A percentile compares a stretch with the other conserved stretches of the same genome.
These are phyloP conservation scores for Lachnellula subtilissima DNA, from an alignment of 2,329 filamentous ascomycete genomes.

Conservation along the genomic window DNA sequence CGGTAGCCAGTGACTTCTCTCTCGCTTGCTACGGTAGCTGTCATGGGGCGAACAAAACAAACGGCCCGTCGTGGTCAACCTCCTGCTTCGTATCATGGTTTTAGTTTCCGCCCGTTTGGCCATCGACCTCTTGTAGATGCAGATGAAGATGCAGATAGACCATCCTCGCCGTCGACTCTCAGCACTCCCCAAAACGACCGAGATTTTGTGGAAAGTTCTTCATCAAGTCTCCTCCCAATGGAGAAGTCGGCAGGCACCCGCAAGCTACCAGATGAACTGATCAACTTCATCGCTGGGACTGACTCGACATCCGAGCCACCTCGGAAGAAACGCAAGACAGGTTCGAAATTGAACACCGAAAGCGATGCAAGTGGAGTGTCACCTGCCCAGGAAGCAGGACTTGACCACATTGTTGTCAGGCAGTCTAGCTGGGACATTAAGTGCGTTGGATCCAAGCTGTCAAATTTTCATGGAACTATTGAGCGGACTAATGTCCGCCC, in stretches of 20 bases:
- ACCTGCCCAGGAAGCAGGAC: neutral
- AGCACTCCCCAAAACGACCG: constrained; percentile 1
- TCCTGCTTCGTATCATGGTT: neutral
- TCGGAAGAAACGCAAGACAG: constrained; percentile 22
- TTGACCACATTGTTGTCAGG: constrained; percentile 26
- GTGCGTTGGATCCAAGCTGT: constrained; percentile 17
- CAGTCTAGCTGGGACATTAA: constrained; percentile 21
- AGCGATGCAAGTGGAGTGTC: neutral
- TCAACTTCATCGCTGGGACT: constrained; percentile 15
- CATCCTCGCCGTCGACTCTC: constrained; percentile 1
- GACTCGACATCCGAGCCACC: constrained; percentile 14
- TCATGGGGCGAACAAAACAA: neutral
- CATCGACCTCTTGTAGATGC: neutral
- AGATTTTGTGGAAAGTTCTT: constrained; percentile 7
- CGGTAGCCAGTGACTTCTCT: neutral
- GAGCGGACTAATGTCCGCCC: constrained; percentile 14
- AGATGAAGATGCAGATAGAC: neutral
- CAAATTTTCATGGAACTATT: constrained; percentile 13
- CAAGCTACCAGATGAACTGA: constrained; percentile 17
- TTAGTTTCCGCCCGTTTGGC: neutral
- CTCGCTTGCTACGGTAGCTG: neutral
- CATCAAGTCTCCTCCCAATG: neutral
- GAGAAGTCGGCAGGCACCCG: neutral
- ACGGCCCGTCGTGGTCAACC: neutral
- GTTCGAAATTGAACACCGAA: neutral